Base-by-base conservation (phyloP, 805 yeast species). In the Pichia cephalocereana region DNA sequence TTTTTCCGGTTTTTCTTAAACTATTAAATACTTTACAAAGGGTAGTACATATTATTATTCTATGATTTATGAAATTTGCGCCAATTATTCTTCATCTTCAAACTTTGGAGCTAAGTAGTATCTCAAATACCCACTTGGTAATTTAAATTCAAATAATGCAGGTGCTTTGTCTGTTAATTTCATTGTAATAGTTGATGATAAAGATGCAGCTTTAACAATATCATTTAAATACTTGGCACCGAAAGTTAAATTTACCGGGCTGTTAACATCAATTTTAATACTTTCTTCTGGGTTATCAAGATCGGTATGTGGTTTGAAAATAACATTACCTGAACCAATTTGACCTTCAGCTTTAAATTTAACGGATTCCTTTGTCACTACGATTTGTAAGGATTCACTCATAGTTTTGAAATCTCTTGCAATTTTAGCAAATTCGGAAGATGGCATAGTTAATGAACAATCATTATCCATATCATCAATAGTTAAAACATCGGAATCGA, bases 31-130 rank as follows among this genome's bases (percentile, higher is more conserved):
- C 36, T 18, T 41, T 23, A 38, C 38, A 30, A n/a, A 26, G 30
- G 40, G 48, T 41, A 26, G 37, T 44, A 38, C 38, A 40, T 42
- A 39, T 31, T 23, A n/a, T 18, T 8, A 36, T 18, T n/a, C 12
- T 27, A 40, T 12, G 31, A 19, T 27, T 28, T 14, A 30, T 30
- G 15, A 38, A 38, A 31, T 14, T n/a, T 9, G 26, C n/a, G 15
- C 14, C 34, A 45, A 31, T 62, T 70, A 79, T 55, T 86, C 93
- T 54, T 86, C 96, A 54, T 90, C 98, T 56, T 86, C 96, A 65
- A 93, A 88, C 76, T 93, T 91, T 51, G 99, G 99, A 58, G 99
- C 99, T 67, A 93, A 77, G 78, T 86, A 93, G 79, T 86, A 93
- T 66, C 96, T 83, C 66, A 93, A 74, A 69, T 87, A 86, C 47